Conservation (phyloP, 305 asterid genomes). For the Rubia tinctorum region DNA sequence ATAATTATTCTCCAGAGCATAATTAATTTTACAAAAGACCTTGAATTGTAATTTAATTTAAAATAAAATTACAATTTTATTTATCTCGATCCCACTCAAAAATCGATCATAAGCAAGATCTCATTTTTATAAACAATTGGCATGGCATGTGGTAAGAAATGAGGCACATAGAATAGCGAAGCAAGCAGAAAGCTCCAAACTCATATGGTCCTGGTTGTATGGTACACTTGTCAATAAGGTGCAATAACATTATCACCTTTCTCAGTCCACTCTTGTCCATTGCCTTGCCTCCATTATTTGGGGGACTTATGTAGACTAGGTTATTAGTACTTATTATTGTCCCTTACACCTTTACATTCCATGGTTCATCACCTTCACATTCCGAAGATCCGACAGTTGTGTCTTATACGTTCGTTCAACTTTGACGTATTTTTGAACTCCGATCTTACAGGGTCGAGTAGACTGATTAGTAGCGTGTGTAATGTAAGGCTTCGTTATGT, state of each 20-base stretch:
- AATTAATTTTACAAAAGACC: too few relatives aligned
- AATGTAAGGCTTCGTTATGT: slow-evolving; percentile 1
- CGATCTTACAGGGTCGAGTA: too few relatives aligned
- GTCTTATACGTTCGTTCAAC: not conserved
- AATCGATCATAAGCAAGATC: too few relatives aligned
- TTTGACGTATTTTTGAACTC: too few relatives aligned
- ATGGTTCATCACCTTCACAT: slow-evolving; percentile 1
- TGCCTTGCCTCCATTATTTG: slow-evolving; percentile 16
- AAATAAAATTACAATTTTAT: too few relatives aligned
- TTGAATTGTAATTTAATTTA: too few relatives aligned
- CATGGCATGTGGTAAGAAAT: not conserved
- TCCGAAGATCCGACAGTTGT: not conserved
- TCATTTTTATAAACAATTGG: too few relatives aligned
- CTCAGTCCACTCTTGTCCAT: slow-evolving; percentile 22
- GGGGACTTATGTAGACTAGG: not conserved
- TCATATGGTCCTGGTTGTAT: slow-evolving; percentile 17
- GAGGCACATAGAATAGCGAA: not conserved
- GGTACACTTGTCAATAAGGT: slow-evolving; percentile 17
- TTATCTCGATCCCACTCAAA: too few relatives aligned
- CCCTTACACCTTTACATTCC: slow-evolving; percentile 6
- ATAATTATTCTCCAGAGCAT: too few relatives aligned
- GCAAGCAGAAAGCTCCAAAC: slow-evolving; percentile 4
- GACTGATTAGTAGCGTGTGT: too few relatives aligned
- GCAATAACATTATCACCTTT: slow-evolving; percentile 12
- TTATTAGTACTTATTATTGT: not conserved